Percentiles rank a stretch among this genome's conserved stretches.
Evolutionary conservation across 2,329 filamentous ascomycete genomes (phyloP).

Genomic region (Botrytis galanthina): DNA sequence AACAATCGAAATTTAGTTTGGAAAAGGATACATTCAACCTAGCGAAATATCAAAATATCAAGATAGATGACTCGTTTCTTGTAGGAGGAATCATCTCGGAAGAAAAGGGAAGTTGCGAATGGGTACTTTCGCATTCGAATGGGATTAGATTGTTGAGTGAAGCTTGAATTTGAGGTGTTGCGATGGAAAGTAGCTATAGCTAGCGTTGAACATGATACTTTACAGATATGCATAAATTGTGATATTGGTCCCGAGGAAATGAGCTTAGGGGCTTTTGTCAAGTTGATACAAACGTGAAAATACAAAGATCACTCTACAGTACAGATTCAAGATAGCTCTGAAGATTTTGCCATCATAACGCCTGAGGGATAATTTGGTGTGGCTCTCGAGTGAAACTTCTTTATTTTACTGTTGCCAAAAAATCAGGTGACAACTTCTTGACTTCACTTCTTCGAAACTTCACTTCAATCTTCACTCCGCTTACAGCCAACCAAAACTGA

Average conservation of each 20-base stretch:
- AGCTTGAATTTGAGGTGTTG: not conserved
- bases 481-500: not conserved
- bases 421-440: not conserved
- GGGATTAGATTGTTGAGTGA: not conserved
- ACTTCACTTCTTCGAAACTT: slow-evolving; percentile 3
- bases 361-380: not conserved
- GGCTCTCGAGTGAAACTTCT: not conserved
- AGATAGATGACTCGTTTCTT: not conserved
- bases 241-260: too few species aligned
- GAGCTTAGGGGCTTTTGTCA: not conserved
- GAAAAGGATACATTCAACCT: not conserved
- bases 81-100: not conserved
- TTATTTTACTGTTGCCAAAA: not conserved
- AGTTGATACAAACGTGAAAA: not conserved
- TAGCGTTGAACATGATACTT: not conserved
- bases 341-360: not conserved
- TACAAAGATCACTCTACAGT: not conserved
- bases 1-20: not conserved
- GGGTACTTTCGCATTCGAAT: not conserved
- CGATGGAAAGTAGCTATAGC: not conserved
- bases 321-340: not conserved
- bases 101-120: not conserved
- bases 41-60: not conserved
- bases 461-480: not conserved
- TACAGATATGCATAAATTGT: not conserved